phyloP scores from a whole-genome alignment of 257 asterid species.

The Schizonepeta tenuifolia region DNA sequence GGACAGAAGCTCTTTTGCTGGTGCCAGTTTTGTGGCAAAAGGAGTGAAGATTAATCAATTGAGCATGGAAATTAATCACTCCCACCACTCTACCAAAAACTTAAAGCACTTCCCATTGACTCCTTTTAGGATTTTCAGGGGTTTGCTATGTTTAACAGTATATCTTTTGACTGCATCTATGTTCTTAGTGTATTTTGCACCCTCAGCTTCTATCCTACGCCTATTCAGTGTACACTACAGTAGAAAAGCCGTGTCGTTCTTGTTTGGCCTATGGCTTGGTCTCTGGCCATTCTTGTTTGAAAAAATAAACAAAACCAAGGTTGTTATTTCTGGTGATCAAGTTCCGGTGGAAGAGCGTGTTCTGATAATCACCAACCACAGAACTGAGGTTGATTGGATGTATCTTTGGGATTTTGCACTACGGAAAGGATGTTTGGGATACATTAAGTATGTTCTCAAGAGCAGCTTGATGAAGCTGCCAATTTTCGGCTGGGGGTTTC shows the following conservation, averaged over 20 bases:
- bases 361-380: constrained; percentile 76
- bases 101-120: constrained; percentile 68
- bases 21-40: constrained; percentile 13
- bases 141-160: constrained; percentile 59
- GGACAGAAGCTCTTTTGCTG: constrained; percentile 18
- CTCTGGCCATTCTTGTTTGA: constrained; percentile 94
- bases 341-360: constrained; percentile 75
- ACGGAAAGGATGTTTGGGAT: constrained; percentile 78
- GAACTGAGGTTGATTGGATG: constrained; percentile 99
- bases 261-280: constrained; percentile 87
- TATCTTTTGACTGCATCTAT: constrained; percentile 73
- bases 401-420: constrained; percentile 91
- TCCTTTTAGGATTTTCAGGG: constrained; percentile 65
- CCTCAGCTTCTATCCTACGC: constrained; percentile 57
- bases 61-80: constrained; percentile 27
- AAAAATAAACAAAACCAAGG: constrained; percentile 78
- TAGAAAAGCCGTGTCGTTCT: constrained; percentile 64
- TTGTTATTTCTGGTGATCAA: constrained; percentile 79
- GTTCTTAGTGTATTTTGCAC: constrained; percentile 69
- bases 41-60: constrained; percentile 9
- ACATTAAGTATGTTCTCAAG: constrained; percentile 81
- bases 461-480: constrained; percentile 93
- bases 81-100: constrained; percentile 47
- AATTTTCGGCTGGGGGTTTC: constrained; percentile 93
- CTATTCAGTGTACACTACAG: constrained; percentile 73